These are phyloP conservation scores for Macadamia integrifolia DNA, from an alignment of 164 flowering plant species.

Conservation along the genomic window DNA sequence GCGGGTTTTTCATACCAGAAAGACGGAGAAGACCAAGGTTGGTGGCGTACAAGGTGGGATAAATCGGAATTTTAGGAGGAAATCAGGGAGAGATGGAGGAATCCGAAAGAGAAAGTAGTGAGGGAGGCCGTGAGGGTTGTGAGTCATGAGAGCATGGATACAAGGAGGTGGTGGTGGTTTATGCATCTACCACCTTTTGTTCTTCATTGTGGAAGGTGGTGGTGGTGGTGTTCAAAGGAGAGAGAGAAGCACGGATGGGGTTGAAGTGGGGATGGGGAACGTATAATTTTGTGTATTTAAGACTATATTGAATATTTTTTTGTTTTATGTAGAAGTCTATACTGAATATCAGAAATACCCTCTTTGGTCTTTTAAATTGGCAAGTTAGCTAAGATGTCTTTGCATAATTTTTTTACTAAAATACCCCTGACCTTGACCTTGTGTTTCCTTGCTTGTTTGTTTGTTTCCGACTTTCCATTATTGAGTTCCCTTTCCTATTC, in stretches of 20 bases:
- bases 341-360: too few relatives aligned
- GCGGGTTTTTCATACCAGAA: conserved; percentile 13
- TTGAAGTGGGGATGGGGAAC: not conserved
- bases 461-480: too few relatives aligned
- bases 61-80: conserved; percentile 10
- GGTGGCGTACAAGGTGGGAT: conserved; percentile 20
- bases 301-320: too few relatives aligned
- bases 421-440: too few relatives aligned
- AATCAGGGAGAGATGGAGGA: conserved; percentile 4
- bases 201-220: conserved; percentile 10
- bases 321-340: too few relatives aligned
- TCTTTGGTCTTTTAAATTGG: too few relatives aligned
- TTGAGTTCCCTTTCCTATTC: too few relatives aligned
- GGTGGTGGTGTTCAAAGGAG: conserved; percentile 16
- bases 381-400: too few relatives aligned
- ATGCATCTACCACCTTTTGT: conserved; percentile 68
- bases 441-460: too few relatives aligned
- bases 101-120: conserved; percentile 23
- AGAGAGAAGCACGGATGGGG: not conserved
- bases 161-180: conserved; percentile 19
- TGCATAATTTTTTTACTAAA: too few relatives aligned
- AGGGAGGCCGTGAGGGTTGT: conserved; percentile 4
- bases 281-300: not conserved
- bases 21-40: conserved; percentile 2
- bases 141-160: conserved; percentile 5